phyloP scores from a whole-genome alignment of 768 basidiomycete species.

The Termitomyces heimii region DNA sequence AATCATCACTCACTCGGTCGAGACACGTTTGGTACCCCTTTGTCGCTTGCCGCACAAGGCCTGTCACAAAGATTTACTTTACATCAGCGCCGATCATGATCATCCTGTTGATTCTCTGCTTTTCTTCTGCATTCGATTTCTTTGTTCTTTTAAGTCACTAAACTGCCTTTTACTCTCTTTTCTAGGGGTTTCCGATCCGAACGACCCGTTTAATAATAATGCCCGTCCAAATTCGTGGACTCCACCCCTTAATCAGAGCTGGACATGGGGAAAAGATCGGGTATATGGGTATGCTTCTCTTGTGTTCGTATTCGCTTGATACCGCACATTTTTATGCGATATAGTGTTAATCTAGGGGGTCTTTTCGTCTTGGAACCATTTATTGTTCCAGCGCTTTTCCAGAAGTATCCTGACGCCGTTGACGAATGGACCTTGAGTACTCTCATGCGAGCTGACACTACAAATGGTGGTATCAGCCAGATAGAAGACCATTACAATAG shows the following conservation, averaged over 20 bases:
- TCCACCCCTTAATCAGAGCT: slow-evolving; percentile 69
- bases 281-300: slow-evolving; percentile 47
- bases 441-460: slow-evolving; percentile 53
- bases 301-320: not conserved
- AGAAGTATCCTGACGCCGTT: slow-evolving; percentile 53
- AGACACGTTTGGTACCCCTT: no score
- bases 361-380: slow-evolving; percentile 71
- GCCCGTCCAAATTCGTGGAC: slow-evolving; percentile 78
- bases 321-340: slow-evolving; percentile 4
- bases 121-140: not conserved
- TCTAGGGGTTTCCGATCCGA: slow-evolving; percentile 59
- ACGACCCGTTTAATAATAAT: slow-evolving; percentile 69
- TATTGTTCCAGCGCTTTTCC: slow-evolving; percentile 63
- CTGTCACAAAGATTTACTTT: not conserved
- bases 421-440: slow-evolving; percentile 75
- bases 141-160: slow-evolving; percentile 3
- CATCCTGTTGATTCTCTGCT: not conserved
- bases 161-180: not conserved
- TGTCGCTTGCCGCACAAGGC: no score
- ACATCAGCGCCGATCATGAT: slow-evolving; percentile 3
- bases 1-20: no score
- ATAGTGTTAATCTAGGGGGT: slow-evolving; percentile 73
- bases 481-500: slow-evolving; percentile 80
- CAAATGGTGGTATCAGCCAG: slow-evolving; percentile 43
- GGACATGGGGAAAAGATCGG: slow-evolving; percentile 62